Percentiles rank a stretch among this genome's conserved stretches.
Conservation (phyloP, 129 eudicot species). For the Ambrosia artemisiifolia region DNA sequence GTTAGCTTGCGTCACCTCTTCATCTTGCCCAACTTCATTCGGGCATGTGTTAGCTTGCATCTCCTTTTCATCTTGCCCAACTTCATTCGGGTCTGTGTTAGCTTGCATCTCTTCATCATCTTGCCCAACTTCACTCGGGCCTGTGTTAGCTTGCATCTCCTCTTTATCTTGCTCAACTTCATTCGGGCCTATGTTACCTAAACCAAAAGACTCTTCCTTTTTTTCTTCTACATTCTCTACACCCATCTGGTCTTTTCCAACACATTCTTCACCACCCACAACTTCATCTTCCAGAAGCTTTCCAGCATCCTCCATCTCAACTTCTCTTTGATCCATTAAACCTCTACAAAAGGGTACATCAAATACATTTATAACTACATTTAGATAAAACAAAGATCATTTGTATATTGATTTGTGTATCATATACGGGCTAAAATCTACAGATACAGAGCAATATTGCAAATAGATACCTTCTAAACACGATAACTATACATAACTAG, state of each 20-base stretch:
- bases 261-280: conserved; percentile 14
- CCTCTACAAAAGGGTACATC: conserved; percentile 10
- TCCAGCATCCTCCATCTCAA: conserved; percentile 55
- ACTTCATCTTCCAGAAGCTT: conserved; percentile 26
- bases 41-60: conserved; percentile 5
- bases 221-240: conserved; percentile 18
- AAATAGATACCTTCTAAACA: too few relatives aligned
- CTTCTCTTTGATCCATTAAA: conserved; percentile 47
- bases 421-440: background rate
- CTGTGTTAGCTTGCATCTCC: conserved; percentile 6
- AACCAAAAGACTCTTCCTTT: conserved; percentile 21
- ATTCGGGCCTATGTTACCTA: background rate
- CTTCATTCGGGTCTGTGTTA: conserved; percentile 8
- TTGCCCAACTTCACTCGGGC: conserved; percentile 1
- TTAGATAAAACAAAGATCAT: too few relatives aligned
- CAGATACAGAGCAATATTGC: too few relatives aligned
- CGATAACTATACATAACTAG: background rate
- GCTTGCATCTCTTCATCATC: conserved; percentile 24
- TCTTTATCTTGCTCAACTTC: conserved; percentile 21
- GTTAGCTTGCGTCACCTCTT: conserved; percentile 6
- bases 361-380: background rate
- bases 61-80: background rate
- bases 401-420: too few relatives aligned
- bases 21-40: conserved; percentile 13
- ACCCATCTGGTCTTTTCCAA: conserved; percentile 10